Evolutionary conservation across 257 asterid genomes (phyloP), one percentile per base, ranked within the genome.

Genomic region (Ilex aquifolium): DNA sequence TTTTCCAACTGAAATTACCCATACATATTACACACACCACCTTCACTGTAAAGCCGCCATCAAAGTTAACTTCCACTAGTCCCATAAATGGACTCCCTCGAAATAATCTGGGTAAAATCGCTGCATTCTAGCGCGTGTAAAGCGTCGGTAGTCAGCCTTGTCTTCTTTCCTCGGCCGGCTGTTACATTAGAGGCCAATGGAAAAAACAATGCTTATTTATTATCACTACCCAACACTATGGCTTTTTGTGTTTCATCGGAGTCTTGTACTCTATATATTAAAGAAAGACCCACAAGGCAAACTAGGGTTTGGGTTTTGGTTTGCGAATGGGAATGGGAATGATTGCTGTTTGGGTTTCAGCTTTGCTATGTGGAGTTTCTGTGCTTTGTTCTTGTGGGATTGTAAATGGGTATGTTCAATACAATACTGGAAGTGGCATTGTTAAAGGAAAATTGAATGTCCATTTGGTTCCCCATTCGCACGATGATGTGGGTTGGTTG

Each of bases 401-500:
- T 62, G 82, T 69, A 57, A 74, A 65, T 21, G 84, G 83, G 49
- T 71, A 77, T 71, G 54, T 54, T 10, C 72, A 70, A 39, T 90
- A 85, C 66, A 66, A 80, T 11, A 90, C 95, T 77, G 82, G 79
- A 31, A 65, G 80, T 76, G 82, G 83, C 30, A 70, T 80, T 76
- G 87, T 83, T 56, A 85, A 74, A 61, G 86, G 86, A 31, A 90
- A 85, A 74, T 59, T 90, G 88, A 90, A 90, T 72, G 97, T 90
- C 58, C 96, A 90, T 65, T 79, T 90, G 80, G 97, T 88, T 75
- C 76, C 97, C 62, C 97, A 90, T 70, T 72, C 95, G 9, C 97
- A 90, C 46, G 95, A 90, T 68, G 97, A 90, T 68, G 96, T 90
- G 63, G 97, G 97, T 29, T 90, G 97, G 97, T 87, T 90, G 58